Conservation (phyloP, 345 rosid species). For the Clausena lansium region DNA sequence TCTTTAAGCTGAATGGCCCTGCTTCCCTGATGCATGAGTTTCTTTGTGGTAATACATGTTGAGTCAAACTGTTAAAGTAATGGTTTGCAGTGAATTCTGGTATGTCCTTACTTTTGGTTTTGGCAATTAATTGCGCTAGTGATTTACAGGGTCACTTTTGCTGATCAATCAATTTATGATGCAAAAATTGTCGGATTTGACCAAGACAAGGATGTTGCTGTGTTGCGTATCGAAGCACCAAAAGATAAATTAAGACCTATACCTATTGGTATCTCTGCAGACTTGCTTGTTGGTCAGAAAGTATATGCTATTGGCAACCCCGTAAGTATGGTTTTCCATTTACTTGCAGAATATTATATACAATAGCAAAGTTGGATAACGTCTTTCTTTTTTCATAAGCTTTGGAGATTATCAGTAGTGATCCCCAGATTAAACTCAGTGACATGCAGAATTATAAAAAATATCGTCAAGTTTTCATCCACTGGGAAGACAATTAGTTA, state of each 20-base stretch:
- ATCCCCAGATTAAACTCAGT: not conserved
- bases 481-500: not conserved
- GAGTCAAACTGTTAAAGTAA: not conserved
- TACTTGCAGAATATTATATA: not conserved
- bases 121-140: slow-evolving; percentile 14
- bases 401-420: not conserved
- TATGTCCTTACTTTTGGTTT: not conserved
- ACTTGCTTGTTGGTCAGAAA: slow-evolving; percentile 96
- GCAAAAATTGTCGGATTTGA: slow-evolving; percentile 91
- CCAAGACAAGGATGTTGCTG: slow-evolving; percentile 98
- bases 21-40: not conserved
- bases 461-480: not conserved
- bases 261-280: slow-evolving; percentile 89
- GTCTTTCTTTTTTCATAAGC: not conserved
- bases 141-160: slow-evolving; percentile 75
- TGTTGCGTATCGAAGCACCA: slow-evolving; percentile 69
- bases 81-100: not conserved
- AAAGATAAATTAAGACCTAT: slow-evolving; percentile 74
- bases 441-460: not conserved
- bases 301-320: slow-evolving; percentile 97
- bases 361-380: not conserved
- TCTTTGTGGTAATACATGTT: not conserved
- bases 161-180: slow-evolving; percentile 83
- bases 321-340: slow-evolving; percentile 44
- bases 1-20: not conserved